phyloP scores from a whole-genome alignment of 148 eudicot genomes.

The Arbutus unedo region DNA sequence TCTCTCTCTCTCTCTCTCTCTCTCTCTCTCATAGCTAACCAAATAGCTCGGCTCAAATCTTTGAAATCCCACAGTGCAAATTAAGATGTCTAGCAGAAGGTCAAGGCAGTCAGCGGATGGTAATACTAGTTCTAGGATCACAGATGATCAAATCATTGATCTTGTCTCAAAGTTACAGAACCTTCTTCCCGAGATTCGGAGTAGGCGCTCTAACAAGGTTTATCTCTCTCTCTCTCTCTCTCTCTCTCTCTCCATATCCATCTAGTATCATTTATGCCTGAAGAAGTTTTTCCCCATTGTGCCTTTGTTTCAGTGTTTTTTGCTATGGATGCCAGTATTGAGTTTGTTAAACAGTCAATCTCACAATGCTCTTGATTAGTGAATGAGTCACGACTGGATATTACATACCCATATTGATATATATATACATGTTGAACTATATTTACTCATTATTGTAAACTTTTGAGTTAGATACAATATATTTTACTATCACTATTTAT shows the following conservation, averaged over 20 bases:
- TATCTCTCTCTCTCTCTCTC: not conserved
- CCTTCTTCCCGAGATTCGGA: constrained; percentile 73
- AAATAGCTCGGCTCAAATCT: not conserved
- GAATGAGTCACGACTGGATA: not conserved
- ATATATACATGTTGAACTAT: not conserved
- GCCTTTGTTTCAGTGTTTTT: not conserved
- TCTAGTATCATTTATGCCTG: too few relatives aligned
- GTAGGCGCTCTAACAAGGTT: constrained; percentile 67
- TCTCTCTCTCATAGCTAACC: not conserved
- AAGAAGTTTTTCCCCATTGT: not conserved
- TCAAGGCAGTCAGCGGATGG: constrained; percentile 50
- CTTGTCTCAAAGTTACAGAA: constrained; percentile 78
- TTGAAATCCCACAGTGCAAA: not conserved
- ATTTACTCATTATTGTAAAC: not conserved
- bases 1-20: not conserved
- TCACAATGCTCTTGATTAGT: not conserved
- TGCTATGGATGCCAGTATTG: not conserved
- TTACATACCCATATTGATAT: not conserved
- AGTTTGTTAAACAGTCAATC: not conserved
- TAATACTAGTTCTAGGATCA: constrained; percentile 41
- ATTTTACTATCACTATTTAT: too few relatives aligned
- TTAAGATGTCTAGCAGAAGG: constrained; percentile 67
- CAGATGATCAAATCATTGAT: constrained; percentile 70
- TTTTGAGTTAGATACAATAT: too few relatives aligned
- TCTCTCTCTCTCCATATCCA: not conserved